phyloP scores from a whole-genome alignment of 139 green algal species.

The Chara braunii region DNA sequence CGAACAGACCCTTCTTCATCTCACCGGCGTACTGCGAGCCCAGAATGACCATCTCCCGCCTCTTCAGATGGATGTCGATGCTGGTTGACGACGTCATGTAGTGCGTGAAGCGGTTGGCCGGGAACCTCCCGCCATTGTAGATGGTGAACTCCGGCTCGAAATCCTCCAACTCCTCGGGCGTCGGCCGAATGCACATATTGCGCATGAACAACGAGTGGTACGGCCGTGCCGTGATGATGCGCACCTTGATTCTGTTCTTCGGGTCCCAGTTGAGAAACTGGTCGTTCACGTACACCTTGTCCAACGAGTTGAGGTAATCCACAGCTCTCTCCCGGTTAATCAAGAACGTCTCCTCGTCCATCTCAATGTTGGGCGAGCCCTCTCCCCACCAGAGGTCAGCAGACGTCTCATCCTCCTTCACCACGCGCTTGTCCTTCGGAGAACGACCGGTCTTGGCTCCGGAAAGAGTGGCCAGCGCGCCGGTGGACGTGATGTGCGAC shows the following conservation, averaged over 20 bases:
- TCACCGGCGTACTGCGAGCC: conserved; percentile 78
- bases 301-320: conserved; percentile 33
- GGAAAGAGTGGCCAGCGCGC: conserved; percentile 68
- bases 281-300: conserved; percentile 24
- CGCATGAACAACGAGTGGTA: conserved; percentile 94
- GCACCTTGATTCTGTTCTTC: background rate
- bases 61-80: conserved; percentile 69
- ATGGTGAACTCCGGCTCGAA: conserved; percentile 88
- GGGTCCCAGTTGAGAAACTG: conserved; percentile 8
- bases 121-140: conserved; percentile 84
- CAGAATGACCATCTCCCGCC: conserved; percentile 62
- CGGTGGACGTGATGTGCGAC: conserved; percentile 50
- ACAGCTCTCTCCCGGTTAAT: conserved; percentile 35
- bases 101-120: conserved; percentile 69
- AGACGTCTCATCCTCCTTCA: conserved; percentile 53
- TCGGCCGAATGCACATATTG: conserved; percentile 85
- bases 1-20: conserved; percentile 88
- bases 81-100: conserved; percentile 85
- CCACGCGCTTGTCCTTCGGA: conserved; percentile 88
- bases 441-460: conserved; percentile 81
- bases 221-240: conserved; percentile 61
- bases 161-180: conserved; percentile 65
- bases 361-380: conserved; percentile 36
- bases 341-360: conserved; percentile 37
- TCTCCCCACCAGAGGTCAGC: conserved; percentile 42